Conservation (phyloP, 441 rosid genomes). For the Pelargonium myrrhifolium region DNA sequence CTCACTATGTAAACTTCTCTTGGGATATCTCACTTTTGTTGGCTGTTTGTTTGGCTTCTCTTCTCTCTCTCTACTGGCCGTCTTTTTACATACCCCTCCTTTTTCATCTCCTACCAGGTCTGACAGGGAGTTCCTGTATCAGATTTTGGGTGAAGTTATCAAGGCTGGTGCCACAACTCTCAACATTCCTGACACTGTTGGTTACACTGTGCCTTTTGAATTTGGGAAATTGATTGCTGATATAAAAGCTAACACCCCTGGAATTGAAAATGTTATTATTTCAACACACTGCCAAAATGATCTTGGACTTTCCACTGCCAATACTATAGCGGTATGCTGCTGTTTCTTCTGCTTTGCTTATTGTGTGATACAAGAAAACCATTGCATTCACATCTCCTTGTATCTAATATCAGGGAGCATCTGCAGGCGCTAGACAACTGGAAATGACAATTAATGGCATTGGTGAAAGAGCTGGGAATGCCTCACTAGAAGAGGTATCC, state of each 20-base stretch:
- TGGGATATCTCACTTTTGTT: slow-evolving; percentile 3
- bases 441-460: slow-evolving; percentile 93
- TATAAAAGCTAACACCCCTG: slow-evolving; percentile 79
- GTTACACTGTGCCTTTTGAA: slow-evolving; percentile 66
- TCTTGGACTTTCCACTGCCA: slow-evolving; percentile 98
- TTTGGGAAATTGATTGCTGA: slow-evolving; percentile 81
- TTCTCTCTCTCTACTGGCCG: slow-evolving; percentile 1
- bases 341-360: slow-evolving; percentile 5
- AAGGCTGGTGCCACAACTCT: slow-evolving; percentile 91
- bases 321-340: slow-evolving; percentile 61
- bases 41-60: slow-evolving; percentile 7
- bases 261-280: slow-evolving; percentile 68
- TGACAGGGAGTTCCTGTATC: slow-evolving; percentile 72
- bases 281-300: slow-evolving; percentile 93
- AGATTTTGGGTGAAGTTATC: slow-evolving; percentile 80
- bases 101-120: slow-evolving; percentile 40
- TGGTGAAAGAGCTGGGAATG: slow-evolving; percentile 97
- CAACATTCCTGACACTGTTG: slow-evolving; percentile 90
- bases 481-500: slow-evolving; percentile 86
- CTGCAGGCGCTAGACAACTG: slow-evolving; percentile 81
- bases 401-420: slow-evolving; percentile 56
- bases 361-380: slow-evolving; percentile 2
- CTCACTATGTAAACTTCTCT: background rate
- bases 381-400: slow-evolving; percentile 20
- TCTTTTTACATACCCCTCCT: background rate